Base-by-base conservation (phyloP, 192 early-diverging fungal species). In the Coemansia sp. region DNA sequence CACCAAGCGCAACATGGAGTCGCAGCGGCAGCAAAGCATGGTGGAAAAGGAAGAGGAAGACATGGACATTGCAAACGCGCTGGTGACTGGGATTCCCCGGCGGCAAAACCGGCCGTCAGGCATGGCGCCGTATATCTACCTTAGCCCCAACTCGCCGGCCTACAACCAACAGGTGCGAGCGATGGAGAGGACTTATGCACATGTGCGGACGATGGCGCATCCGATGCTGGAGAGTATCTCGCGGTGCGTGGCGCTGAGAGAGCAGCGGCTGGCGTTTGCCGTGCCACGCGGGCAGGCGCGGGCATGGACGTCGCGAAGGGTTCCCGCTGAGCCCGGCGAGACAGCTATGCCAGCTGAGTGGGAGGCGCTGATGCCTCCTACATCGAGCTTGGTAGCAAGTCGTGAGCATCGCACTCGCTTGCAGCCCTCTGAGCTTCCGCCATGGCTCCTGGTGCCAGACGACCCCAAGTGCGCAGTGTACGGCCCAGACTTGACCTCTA, bases 11-110 rank as follows among this genome's bases (percentile, higher is more conserved):
- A 78, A 75, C 65, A 83, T 83, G 73, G 81, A 83, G 67, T 78
- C 81, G 39, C 81, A 78, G 70, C 69, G 81, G 39, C 81, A 83
- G 76, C 81, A 83, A 71, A 72, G 76, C 64, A 75, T 83, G 29
- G 73, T 83, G 11, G 81, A 83, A 49, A 65, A 72, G 52, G 76
- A 78, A 38, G 76, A 78, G 49, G 76, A 78, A 61, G 76, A 75
- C 61, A 62, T 78, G 76, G 76, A 75, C 43, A 70, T 75, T 29
- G 71, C 76, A 27, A 75, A 61, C 44, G 38, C 76, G 16, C 73
- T 67, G 46, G 70, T 83, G 44, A 83, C 81, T 11, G 81, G 81
- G 9, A 55, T 83, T 38, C 76, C 70, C n/a, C 73, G 73, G 36
- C 72, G 81, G 22, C 36, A 53, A 47, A 83, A 83, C 24, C 81